These are phyloP conservation scores for Vanderwaltozyma polyspora DNA, from an alignment of 805 yeast genomes.

Conservation along the genomic window DNA sequence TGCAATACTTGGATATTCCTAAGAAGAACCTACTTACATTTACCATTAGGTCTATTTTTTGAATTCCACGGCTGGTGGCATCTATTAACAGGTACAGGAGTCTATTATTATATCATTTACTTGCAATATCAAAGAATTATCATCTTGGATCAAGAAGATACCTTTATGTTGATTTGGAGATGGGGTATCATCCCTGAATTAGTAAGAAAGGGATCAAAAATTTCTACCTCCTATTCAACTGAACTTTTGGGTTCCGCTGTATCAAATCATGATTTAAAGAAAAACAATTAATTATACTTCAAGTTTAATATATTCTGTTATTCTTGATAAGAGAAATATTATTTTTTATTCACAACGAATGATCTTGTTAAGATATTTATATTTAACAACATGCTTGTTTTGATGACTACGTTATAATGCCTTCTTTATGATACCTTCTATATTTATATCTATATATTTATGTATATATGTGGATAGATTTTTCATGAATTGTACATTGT, in stretches of 20 bases:
- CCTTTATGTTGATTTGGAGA: constrained; percentile 44
- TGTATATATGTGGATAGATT: too few relatives aligned
- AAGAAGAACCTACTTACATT: constrained; percentile 56
- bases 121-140: constrained; percentile 58
- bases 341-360: too few relatives aligned
- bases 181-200: constrained; percentile 46
- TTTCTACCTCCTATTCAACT: constrained; percentile 19
- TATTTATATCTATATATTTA: too few relatives aligned
- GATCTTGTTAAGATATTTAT: too few relatives aligned
- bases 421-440: too few relatives aligned
- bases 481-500: too few relatives aligned
- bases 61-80: constrained; percentile 99
- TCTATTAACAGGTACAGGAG: constrained; percentile 72
- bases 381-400: too few relatives aligned
- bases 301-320: too few relatives aligned
- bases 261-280: constrained; percentile 1
- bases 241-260: constrained; percentile 12
- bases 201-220: constrained; percentile 8
- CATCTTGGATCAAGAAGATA: constrained; percentile 27
- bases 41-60: constrained; percentile 69
- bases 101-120: constrained; percentile 73
- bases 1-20: constrained; percentile 48
- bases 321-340: too few relatives aligned
- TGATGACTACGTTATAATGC: too few relatives aligned
- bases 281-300: too few relatives aligned